phyloP scores from a whole-genome alignment of 805 yeast genomes.

The Candida dajiaensis region DNA sequence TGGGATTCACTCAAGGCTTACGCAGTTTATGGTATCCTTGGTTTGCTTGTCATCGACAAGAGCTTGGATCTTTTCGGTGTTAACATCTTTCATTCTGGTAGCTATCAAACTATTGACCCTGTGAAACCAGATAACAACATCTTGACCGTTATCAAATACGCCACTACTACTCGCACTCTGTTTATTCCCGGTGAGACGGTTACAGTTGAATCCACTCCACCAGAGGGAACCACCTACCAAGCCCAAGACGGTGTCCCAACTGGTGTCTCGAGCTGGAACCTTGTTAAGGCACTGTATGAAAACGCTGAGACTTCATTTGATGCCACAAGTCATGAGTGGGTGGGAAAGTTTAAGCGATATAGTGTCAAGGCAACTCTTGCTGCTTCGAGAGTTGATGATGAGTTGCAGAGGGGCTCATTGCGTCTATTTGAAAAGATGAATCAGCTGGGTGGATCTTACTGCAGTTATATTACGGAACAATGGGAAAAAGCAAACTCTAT shows the following conservation, averaged over 20 bases:
- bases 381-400: background rate
- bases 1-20: slow-evolving; percentile 6
- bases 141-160: slow-evolving; percentile 10
- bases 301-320: slow-evolving; percentile 1
- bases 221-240: slow-evolving; percentile 1
- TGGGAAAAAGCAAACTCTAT: background rate
- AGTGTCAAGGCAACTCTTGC: background rate
- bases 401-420: background rate
- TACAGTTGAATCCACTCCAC: slow-evolving; percentile 7
- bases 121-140: background rate
- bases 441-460: background rate
- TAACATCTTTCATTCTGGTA: background rate
- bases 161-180: slow-evolving; percentile 14
- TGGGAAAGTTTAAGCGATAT: background rate
- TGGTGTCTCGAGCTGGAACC: slow-evolving; percentile 6
- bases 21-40: slow-evolving; percentile 11
- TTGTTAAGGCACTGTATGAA: slow-evolving; percentile 4
- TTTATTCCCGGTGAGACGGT: slow-evolving; percentile 9
- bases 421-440: background rate
- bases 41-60: slow-evolving; percentile 16
- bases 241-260: slow-evolving; percentile 1
- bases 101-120: background rate
- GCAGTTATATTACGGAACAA: background rate
- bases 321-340: background rate
- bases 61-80: slow-evolving; percentile 11